These are phyloP conservation scores for Linum usitatissimum DNA, from an alignment of 345 rosid genomes.

Conservation along the genomic window DNA sequence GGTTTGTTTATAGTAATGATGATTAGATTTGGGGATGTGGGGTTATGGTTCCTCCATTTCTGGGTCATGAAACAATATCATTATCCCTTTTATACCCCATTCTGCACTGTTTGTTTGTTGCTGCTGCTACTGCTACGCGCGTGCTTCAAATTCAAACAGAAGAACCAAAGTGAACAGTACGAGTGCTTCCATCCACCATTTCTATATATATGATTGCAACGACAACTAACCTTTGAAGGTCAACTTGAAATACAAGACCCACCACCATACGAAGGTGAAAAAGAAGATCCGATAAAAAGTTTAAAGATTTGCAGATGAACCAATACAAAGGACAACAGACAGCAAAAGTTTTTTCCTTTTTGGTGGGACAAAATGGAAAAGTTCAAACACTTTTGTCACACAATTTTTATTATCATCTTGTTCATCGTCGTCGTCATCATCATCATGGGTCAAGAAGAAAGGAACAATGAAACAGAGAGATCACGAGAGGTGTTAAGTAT, in stretches of 20 bases:
- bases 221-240: slow-evolving; percentile 1
- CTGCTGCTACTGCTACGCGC: slow-evolving; percentile 24
- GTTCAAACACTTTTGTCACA: neutral
- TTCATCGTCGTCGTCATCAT: slow-evolving; percentile 4
- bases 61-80: slow-evolving; percentile 15
- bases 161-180: neutral
- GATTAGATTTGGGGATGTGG: neutral
- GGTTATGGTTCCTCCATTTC: slow-evolving; percentile 14
- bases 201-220: neutral
- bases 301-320: neutral
- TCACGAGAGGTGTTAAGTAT: slow-evolving; percentile 16
- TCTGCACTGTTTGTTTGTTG: neutral
- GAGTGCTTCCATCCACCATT: neutral
- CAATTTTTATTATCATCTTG: neutral
- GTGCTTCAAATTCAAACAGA: slow-evolving; percentile 20
- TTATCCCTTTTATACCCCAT: slow-evolving; percentile 1
- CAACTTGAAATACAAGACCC: slow-evolving; percentile 5
- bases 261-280: neutral
- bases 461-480: slow-evolving; percentile 22
- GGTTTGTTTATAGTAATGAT: neutral
- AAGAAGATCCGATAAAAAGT: neutral
- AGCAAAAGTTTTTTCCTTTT: neutral
- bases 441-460: slow-evolving; percentile 5
- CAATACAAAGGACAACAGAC: no score
- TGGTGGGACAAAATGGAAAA: slow-evolving; percentile 5